Percentiles rank a stretch among this genome's conserved stretches.
These are phyloP conservation scores for Ceratobasidium sp. DNA, from an alignment of 1,284 basidiomycete genomes.

Conservation along the genomic window DNA sequence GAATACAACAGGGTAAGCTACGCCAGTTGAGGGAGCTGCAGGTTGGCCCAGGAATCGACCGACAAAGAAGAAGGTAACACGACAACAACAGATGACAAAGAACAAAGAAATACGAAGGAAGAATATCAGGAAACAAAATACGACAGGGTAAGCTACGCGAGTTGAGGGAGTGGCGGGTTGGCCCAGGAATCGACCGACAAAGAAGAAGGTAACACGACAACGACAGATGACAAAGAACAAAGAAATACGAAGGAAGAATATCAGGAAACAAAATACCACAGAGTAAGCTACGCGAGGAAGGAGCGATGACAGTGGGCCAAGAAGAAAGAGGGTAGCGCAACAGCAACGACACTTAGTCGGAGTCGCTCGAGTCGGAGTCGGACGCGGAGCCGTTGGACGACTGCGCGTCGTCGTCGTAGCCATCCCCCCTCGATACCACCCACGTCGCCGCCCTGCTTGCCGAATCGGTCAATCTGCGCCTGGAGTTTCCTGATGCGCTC, in stretches of 20 bases:
- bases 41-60: too few species aligned
- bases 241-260: constrained; percentile 12
- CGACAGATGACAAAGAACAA: too few species aligned
- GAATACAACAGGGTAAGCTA: too few species aligned
- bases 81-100: too few species aligned
- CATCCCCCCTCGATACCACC: constrained; percentile 52
- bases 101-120: constrained; percentile 19
- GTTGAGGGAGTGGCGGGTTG: too few species aligned
- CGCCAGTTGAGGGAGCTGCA: too few species aligned
- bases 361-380: constrained; percentile 71
- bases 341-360: constrained; percentile 78
- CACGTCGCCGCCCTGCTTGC: constrained; percentile 55
- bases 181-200: too few species aligned
- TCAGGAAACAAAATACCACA: constrained; percentile 39
- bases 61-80: too few species aligned
- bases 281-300: constrained; percentile 33
- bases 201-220: too few species aligned
- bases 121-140: constrained; percentile 10
- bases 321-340: constrained; percentile 26
- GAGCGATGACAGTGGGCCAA: constrained; percentile 17
- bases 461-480: constrained; percentile 70
- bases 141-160: too few species aligned
- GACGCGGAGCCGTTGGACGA: constrained; percentile 60
- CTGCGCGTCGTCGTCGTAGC: constrained; percentile 59
- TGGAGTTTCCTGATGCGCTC: constrained; percentile 91